Evolutionary conservation across 768 basidiomycete genomes (phyloP), one percentile per base, ranked within the genome.

Genomic region (Peribolospora kevripleyi): DNA sequence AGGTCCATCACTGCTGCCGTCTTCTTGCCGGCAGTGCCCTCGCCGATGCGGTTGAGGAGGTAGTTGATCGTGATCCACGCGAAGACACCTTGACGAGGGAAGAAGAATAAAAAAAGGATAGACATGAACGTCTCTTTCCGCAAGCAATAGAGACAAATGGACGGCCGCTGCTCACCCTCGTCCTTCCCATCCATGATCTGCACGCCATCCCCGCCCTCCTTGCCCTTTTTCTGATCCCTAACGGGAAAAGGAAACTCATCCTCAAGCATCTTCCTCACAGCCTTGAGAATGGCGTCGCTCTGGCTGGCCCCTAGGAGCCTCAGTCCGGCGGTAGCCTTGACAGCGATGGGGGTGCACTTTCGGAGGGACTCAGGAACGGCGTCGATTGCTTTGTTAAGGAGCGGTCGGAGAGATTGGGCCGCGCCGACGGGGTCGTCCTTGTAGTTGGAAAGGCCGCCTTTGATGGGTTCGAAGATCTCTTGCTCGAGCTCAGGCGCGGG

Each of bases 21-120:
- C 25, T 70, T 66, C 13, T 71, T 72, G 39, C 70, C 67, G 53
- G 64, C 58, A 2, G 70, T 68, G 51, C 73, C 74, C 7, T 73
- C 70, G 11, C 77, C 74, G 63, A 93, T 78, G 45, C 81, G 77
- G 52, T 75, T 74, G 47, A 91, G 70, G 50, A 95, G 73, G 69
- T 93, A 95, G 68, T 97, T 97, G 57, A 84, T 86, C 13, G 91
- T 93, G 60, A 95, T 86, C 90, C 91, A 97, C 39, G 91, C 87
- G 65, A 84, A 97, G n/a, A 95, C 85, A 41, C 69, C 67, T 68
- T 54, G 4, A 6, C 7, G n/a, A 0, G 13, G 36, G 47, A 50
- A 25, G 40, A n/a, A 11, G 41, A n/a, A 9, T 53, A 5, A 8
- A 9, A 43, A 46, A 13, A 46, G 51, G 53, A 41, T 0, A 46